Evolutionary conservation across 2,329 filamentous ascomycete genomes (phyloP).

Genomic region (Moelleriella libera): DNA sequence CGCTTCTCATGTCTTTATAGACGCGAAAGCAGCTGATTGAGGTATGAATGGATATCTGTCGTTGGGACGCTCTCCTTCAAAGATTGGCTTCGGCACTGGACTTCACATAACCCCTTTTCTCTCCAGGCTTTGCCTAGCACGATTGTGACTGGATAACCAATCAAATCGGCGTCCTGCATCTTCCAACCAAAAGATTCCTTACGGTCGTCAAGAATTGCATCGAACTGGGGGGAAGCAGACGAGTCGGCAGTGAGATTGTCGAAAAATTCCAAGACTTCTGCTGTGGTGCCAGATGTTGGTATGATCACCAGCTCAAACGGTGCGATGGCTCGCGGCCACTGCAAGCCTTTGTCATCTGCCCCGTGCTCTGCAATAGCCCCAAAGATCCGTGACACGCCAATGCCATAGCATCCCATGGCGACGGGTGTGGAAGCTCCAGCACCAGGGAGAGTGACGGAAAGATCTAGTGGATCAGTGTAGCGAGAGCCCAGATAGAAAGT

Average conservation of each 20-base stretch:
- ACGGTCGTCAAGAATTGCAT: constrained; percentile 64
- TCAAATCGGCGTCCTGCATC: constrained; percentile 74
- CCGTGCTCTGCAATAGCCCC: constrained; percentile 70
- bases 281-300: constrained; percentile 27
- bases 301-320: constrained; percentile 69
- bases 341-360: constrained; percentile 58
- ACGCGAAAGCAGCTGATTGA: constrained; percentile 29
- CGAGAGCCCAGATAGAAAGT: constrained; percentile 88
- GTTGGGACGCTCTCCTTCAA: constrained; percentile 45
- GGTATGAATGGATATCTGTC: constrained; percentile 25
- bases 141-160: constrained; percentile 76
- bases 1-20: constrained; percentile 20
- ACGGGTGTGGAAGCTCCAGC: constrained; percentile 34
- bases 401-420: constrained; percentile 94
- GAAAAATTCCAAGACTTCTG: constrained; percentile 45
- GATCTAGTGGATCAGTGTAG: constrained; percentile 64
- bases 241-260: constrained; percentile 33
- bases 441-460: constrained; percentile 35
- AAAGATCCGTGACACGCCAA: constrained; percentile 83
- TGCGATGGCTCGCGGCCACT: constrained; percentile 78
- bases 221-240: constrained; percentile 23
- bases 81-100: constrained; percentile 61
- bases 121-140: constrained; percentile 63
- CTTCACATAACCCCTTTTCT: constrained; percentile 46
- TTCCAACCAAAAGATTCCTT: constrained; percentile 64